Percentiles rank a stretch among this genome's conserved stretches.
Evolutionary conservation across 2,329 filamentous ascomycete genomes (phyloP).

Genomic region (Penicillium sp.): DNA sequence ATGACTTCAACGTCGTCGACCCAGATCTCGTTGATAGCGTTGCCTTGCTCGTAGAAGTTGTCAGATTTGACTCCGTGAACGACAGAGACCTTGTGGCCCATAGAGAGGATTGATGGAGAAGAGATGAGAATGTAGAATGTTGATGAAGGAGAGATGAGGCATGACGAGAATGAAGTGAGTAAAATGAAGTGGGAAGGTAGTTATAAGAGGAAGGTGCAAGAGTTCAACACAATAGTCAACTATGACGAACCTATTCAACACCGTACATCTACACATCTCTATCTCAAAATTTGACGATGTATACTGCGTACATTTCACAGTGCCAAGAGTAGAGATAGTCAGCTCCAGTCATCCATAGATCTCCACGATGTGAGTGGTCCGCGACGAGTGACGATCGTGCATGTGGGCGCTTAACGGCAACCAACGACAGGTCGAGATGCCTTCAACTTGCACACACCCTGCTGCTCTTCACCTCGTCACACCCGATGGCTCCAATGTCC

Average conservation of each 20-base stretch:
- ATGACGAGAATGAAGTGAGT: not conserved
- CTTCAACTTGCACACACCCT: conserved; percentile 1
- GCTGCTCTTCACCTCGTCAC: conserved; percentile 26
- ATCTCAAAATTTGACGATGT: not conserved
- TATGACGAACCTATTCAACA: too few relatives aligned
- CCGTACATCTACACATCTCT: too few relatives aligned
- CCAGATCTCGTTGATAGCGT: conserved; percentile 40
- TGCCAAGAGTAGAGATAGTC: conserved; percentile 1
- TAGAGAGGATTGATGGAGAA: conserved; percentile 6
- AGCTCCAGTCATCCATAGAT: not conserved
- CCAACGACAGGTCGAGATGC: conserved; percentile 22
- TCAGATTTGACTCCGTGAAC: conserved; percentile 34
- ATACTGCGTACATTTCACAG: not conserved
- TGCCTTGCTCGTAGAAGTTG: conserved; percentile 34
- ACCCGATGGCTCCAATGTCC: conserved; percentile 20
- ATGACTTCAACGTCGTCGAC: conserved; percentile 35
- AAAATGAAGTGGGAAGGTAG: not conserved
- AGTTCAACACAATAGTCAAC: too few relatives aligned
- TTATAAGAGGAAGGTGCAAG: not conserved
- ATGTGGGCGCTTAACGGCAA: conserved; percentile 27
- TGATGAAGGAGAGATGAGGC: not conserved
- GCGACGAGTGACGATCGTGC: conserved; percentile 23
- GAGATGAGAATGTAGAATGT: not conserved
- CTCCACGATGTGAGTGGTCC: conserved; percentile 13
- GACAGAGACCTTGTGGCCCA: conserved; percentile 36